Conservation (phyloP, 306 rosid species). For the Carpinus viminea region DNA sequence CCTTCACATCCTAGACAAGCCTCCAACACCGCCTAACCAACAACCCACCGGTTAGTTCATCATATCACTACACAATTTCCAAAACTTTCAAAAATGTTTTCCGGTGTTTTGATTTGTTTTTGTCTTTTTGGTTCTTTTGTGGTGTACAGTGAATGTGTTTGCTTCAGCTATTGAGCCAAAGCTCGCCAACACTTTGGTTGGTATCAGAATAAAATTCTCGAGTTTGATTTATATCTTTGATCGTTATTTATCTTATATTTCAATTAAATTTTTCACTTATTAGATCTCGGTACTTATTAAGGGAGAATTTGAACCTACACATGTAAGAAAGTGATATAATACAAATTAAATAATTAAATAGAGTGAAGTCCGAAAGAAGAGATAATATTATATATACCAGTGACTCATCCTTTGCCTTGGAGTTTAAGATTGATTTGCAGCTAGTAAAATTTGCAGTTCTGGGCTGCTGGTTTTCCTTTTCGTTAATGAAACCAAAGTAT, state of each 20-base stretch:
- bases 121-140: neutral
- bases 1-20: slow-evolving; percentile 61
- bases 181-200: slow-evolving; percentile 64
- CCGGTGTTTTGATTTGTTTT: neutral
- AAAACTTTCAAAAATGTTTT: neutral
- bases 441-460: slow-evolving; percentile 15
- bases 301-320: too few species aligned
- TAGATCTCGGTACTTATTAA: too few species aligned
- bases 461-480: slow-evolving; percentile 38
- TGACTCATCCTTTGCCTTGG: slow-evolving; percentile 74
- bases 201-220: too few species aligned
- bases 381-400: slow-evolving; percentile 53
- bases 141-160: slow-evolving; percentile 46
- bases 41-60: slow-evolving; percentile 65
- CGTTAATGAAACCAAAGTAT: slow-evolving; percentile 35
- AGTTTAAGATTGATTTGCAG: slow-evolving; percentile 66
- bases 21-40: slow-evolving; percentile 52
- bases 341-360: neutral
- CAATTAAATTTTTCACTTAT: too few species aligned
- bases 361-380: neutral
- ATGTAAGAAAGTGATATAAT: too few species aligned
- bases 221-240: too few species aligned
- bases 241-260: too few species aligned
- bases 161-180: slow-evolving; percentile 69
- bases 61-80: neutral